A percentile compares a stretch with the other conserved stretches of the same genome.
Evolutionary conservation across 2,329 filamentous ascomycete species (phyloP).

Genomic region (Sporothrix pseudoabietina): DNA sequence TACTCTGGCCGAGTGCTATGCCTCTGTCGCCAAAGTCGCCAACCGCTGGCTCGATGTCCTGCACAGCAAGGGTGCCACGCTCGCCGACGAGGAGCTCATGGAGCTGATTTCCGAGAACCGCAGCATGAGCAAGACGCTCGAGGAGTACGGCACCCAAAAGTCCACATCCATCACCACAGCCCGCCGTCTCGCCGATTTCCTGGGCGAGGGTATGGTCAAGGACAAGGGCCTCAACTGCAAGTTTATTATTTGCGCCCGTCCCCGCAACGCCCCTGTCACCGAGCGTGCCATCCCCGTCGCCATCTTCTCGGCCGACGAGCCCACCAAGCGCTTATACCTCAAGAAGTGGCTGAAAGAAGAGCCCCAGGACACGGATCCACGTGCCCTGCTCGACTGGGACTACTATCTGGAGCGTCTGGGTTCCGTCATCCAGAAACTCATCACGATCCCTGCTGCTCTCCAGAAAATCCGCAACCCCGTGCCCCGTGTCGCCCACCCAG

Average conservation of each 20-base stretch:
- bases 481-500: constrained; percentile 87
- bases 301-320: constrained; percentile 92
- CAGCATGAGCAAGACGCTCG: constrained; percentile 94
- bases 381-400: constrained; percentile 89
- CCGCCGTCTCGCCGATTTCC: constrained; percentile 88
- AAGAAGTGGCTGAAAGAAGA: constrained; percentile 97
- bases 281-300: constrained; percentile 93
- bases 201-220: constrained; percentile 98
- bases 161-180: constrained; percentile 99
- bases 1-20: constrained; percentile 86
- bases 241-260: constrained; percentile 92
- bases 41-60: constrained; percentile 97
- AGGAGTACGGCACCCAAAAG: constrained; percentile 94
- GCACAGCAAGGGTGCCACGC: constrained; percentile 80
- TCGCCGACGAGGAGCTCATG: constrained; percentile 96
- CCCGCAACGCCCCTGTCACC: constrained; percentile 87
- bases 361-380: constrained; percentile 84
- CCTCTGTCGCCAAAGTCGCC: constrained; percentile 87
- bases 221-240: constrained; percentile 99
- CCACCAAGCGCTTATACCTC: constrained; percentile 84
- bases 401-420: constrained; percentile 96
- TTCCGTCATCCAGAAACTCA: constrained; percentile 97
- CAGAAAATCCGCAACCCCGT: constrained; percentile 96
- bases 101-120: constrained; percentile 99
- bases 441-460: constrained; percentile 94